These are phyloP conservation scores for Beauveria varroae DNA, from an alignment of 2,329 filamentous ascomycete species.

Conservation along the genomic window DNA sequence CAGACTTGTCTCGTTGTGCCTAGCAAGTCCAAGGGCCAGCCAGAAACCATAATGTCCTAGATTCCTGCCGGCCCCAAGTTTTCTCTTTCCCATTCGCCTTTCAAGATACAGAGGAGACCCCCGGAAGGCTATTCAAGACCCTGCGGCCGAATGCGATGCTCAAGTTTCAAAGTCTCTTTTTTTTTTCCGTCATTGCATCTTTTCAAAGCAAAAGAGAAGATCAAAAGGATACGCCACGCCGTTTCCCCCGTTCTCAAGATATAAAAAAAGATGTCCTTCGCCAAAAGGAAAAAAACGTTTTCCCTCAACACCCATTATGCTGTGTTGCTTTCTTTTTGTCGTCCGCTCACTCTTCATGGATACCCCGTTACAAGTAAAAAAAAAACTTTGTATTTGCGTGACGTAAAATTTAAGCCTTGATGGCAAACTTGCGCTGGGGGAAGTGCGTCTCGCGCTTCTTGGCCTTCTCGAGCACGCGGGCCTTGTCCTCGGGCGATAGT, in stretches of 20 bases:
- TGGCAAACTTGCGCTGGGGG: slow-evolving; percentile 96
- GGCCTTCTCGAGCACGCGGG: slow-evolving; percentile 81
- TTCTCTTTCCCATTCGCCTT: not conserved
- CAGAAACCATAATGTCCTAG: not conserved
- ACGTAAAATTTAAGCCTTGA: slow-evolving; percentile 58
- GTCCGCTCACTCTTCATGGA: not conserved
- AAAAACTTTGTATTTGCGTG: slow-evolving; percentile 30
- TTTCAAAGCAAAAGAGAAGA: not conserved
- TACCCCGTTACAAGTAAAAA: not conserved
- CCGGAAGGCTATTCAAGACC: not conserved
- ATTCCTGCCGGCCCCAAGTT: not conserved
- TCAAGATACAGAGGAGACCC: slow-evolving; percentile 8
- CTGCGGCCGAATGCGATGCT: not conserved
- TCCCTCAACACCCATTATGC: slow-evolving; percentile 7
- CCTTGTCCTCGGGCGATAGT: slow-evolving; percentile 85
- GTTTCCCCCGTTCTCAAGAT: slow-evolving; percentile 10
- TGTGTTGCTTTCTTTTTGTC: slow-evolving; percentile 4
- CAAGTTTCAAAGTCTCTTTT: not conserved
- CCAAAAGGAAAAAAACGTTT: slow-evolving; percentile 1
- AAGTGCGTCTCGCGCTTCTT: slow-evolving; percentile 96
- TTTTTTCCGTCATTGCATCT: not conserved
- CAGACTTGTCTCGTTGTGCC: slow-evolving; percentile 16
- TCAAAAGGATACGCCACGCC: slow-evolving; percentile 11
- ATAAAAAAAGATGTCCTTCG: slow-evolving; percentile 8
- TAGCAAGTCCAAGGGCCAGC: slow-evolving; percentile 3